Percentiles rank a stretch among this genome's conserved stretches.
These are phyloP conservation scores for Termitomyces heimii DNA, from an alignment of 768 basidiomycete species.

Conservation along the genomic window DNA sequence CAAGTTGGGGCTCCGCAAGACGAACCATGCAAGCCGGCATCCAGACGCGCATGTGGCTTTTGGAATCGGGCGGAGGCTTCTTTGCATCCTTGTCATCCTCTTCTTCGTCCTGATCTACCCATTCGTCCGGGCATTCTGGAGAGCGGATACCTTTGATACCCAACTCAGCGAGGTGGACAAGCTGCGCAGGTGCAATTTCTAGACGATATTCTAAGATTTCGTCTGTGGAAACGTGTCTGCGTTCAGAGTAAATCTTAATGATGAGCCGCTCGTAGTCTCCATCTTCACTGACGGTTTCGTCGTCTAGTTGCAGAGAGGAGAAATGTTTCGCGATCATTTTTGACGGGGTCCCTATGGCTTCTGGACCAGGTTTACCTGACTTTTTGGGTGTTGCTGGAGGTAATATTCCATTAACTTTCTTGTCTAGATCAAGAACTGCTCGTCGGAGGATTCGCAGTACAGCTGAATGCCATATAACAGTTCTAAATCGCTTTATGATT, in stretches of 20 bases:
- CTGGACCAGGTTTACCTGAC: constrained; percentile 17
- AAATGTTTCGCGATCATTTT: constrained; percentile 55
- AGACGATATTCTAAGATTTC: constrained; percentile 72
- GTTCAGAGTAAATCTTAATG: constrained; percentile 57
- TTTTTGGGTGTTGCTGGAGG: constrained; percentile 37
- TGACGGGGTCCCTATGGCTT: constrained; percentile 39
- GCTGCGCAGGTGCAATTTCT: constrained; percentile 61
- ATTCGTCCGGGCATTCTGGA: constrained; percentile 40
- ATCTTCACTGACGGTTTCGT: constrained; percentile 23
- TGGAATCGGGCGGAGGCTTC: constrained; percentile 41
- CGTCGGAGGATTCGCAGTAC: constrained; percentile 30
- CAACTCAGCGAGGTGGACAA: constrained; percentile 59
- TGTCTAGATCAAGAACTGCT: constrained; percentile 44
- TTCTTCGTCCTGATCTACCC: constrained; percentile 44
- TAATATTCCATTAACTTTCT: neutral
- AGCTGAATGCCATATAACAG: constrained; percentile 73
- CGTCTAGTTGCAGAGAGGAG: constrained; percentile 35
- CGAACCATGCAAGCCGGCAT: constrained; percentile 76
- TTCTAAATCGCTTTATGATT: constrained; percentile 81
- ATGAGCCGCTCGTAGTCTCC: constrained; percentile 42
- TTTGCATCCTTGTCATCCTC: constrained; percentile 26
- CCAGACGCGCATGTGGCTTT: constrained; percentile 66
- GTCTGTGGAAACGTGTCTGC: constrained; percentile 70
- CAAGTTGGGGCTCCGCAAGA: constrained; percentile 60
- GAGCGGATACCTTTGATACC: constrained; percentile 60